phyloP scores from a whole-genome alignment of 1,139 yeast species.

The Taphrina deformans region DNA sequence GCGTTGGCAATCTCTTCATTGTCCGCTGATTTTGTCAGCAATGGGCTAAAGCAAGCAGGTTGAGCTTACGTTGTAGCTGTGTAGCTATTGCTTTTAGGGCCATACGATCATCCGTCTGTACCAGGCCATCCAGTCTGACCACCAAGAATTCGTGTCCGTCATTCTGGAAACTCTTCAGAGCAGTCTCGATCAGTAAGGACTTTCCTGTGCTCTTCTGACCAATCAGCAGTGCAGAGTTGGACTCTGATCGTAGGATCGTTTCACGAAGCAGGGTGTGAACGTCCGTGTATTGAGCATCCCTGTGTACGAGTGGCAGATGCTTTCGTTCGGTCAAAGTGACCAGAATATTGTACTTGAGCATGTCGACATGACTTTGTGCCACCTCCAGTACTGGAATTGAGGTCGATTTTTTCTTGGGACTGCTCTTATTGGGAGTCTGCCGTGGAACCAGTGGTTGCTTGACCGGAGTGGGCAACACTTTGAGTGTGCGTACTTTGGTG shows the following conservation, averaged over 20 bases:
- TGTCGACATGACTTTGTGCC: not conserved
- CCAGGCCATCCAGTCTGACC: conserved; percentile 65
- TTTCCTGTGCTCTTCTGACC: conserved; percentile 86
- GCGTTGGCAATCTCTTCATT: conserved; percentile 43
- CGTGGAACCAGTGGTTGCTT: not conserved
- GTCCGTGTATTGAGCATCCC: conserved; percentile 10
- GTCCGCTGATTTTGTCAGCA: conserved; percentile 12
- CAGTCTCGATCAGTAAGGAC: conserved; percentile 61
- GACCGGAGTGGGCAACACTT: not conserved
- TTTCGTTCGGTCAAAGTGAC: not conserved
- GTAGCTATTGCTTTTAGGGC: conserved; percentile 85
- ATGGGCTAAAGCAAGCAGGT: not conserved
- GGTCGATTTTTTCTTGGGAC: not conserved
- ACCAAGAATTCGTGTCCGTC: conserved; percentile 54
- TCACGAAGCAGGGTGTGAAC: conserved; percentile 54
- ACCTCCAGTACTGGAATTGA: not conserved
- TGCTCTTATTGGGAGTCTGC: not conserved
- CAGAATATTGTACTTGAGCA: not conserved
- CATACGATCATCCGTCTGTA: conserved; percentile 70
- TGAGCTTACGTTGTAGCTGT: conserved; percentile 62
- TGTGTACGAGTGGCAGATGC: not conserved
- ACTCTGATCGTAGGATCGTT: conserved; percentile 68
- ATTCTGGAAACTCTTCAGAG: conserved; percentile 52
- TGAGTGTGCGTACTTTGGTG: not conserved
- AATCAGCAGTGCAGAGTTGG: conserved; percentile 73